phyloP scores from a whole-genome alignment of 1,284 basidiomycete species.

The Golubevia pallescens region DNA sequence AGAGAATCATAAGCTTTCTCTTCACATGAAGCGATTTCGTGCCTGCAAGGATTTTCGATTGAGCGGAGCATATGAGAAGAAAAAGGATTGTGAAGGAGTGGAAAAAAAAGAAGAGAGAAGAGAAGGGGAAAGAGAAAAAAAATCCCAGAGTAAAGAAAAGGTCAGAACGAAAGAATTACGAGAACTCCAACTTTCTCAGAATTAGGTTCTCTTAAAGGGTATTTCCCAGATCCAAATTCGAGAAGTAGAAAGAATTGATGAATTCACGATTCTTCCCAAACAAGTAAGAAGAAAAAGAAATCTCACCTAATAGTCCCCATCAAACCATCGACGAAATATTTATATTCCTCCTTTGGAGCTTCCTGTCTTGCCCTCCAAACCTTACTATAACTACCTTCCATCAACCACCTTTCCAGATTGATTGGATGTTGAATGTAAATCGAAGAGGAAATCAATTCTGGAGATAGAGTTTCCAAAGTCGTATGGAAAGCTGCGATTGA shows the following conservation, averaged over 20 bases:
- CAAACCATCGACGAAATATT: constrained; percentile 84
- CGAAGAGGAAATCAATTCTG: constrained; percentile 30
- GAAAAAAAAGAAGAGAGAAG: background rate
- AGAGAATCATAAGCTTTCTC: constrained; percentile 86
- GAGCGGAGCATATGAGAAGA: background rate
- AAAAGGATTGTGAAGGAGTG: background rate
- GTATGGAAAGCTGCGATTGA: constrained; percentile 98
- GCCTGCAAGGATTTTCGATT: constrained; percentile 70
- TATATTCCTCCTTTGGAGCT: constrained; percentile 76
- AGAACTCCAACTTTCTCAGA: no score
- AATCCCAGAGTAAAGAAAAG: no score
- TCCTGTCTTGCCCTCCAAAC: constrained; percentile 93
- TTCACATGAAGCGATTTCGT: constrained; percentile 91
- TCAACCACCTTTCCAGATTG: constrained; percentile 84
- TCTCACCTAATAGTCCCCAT: constrained; percentile 86
- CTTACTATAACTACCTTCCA: constrained; percentile 98
- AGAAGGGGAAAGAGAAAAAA: no score
- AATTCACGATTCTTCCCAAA: constrained; percentile 5
- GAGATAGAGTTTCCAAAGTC: constrained; percentile 86
- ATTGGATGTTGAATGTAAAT: constrained; percentile 58
- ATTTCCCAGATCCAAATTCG: no score
- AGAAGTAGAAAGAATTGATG: no score
- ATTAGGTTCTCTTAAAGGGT: no score
- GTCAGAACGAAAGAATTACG: background rate
- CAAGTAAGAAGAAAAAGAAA: background rate